phyloP scores from a whole-genome alignment of 192 early-diverging fungal genomes.

The Pilobolus umbonatus region DNA sequence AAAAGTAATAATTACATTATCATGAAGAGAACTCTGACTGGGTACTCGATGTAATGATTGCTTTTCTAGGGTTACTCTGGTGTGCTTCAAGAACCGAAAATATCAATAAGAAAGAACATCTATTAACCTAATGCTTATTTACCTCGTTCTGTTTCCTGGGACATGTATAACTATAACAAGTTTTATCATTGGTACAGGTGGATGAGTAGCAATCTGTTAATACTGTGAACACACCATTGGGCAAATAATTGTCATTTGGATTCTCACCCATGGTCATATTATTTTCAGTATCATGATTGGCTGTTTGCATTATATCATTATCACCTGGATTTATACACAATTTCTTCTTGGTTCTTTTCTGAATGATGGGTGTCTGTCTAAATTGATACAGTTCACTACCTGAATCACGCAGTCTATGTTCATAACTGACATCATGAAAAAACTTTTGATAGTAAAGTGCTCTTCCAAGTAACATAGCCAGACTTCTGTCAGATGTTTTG shows the following conservation, averaged over 20 bases:
- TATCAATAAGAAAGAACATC: neutral
- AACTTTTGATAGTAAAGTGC: slow-evolving; percentile 86
- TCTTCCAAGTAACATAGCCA: slow-evolving; percentile 82
- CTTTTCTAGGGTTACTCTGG: neutral
- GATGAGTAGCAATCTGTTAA: slow-evolving; percentile 93
- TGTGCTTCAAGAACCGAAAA: neutral
- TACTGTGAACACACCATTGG: slow-evolving; percentile 86
- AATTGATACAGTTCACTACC: slow-evolving; percentile 81
- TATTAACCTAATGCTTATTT: neutral
- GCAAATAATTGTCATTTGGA: slow-evolving; percentile 38
- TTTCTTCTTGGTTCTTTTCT: neutral
- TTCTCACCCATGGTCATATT: too few species aligned
- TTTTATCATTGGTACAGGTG: slow-evolving; percentile 72
- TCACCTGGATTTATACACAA: too few species aligned
- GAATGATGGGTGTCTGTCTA: slow-evolving; percentile 35
- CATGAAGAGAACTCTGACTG: neutral
- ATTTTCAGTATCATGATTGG: neutral
- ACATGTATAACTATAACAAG: slow-evolving; percentile 89
- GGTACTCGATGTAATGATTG: neutral
- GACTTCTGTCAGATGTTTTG: slow-evolving; percentile 79
- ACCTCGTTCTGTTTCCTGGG: slow-evolving; percentile 74
- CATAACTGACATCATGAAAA: slow-evolving; percentile 89
- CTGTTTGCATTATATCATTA: too few species aligned
- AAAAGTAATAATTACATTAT: slow-evolving; percentile 1
- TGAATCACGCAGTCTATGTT: slow-evolving; percentile 83